Base-by-base conservation (phyloP, 2,329 filamentous ascomycete genomes). In the Plenodomus biglobosus region DNA sequence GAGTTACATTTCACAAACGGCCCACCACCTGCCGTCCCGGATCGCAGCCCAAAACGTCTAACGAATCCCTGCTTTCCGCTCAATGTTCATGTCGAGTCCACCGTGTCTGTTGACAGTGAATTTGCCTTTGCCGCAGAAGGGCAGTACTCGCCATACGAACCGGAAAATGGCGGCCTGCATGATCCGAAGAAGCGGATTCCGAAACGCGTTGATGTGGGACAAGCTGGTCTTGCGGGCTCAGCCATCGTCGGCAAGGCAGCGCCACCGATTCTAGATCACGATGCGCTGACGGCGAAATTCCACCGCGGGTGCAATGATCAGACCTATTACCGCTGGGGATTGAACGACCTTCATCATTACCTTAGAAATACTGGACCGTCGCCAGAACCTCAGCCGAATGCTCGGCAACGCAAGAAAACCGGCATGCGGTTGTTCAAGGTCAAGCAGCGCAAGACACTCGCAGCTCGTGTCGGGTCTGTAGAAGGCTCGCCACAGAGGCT, bases 231-330 rank as follows among this genome's bases (percentile, higher is more conserved):
- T 42, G 52, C 52, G 19, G 62, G 54, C 8, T 60, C 58, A n/a
- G 46, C 60, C 2, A 52, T 50, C 16, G 36, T 60, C 17, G 62
- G 63, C 38, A 51, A 59, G 32, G 55, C 68, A 50, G 67, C 67
- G 20, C 67, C 67, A 40, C 64, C 62, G 8, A 69, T 70, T n/a
- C 60, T 65, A 18, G 56, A 61, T 21, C 65, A 70, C 21, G 59
- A 59, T 21, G 60, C 65, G n/a, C 55, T 69, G 24, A 65, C 62
- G 1, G 59, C 62, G 2, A 62, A 55, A 34, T 15, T 32, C 3
- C 13, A 32, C 15, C 27, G 27, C 27, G 27, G 27, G 6, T 32
- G 27, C 27, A 32, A 32, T 15, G 27, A 32, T 32, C 27, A 32
- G 27, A 15, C 8, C 8, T 32, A 32, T 15, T 56, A 59, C 22